phyloP scores from a whole-genome alignment of 2,329 filamentous ascomycete species.

The Trichophyton simii region DNA sequence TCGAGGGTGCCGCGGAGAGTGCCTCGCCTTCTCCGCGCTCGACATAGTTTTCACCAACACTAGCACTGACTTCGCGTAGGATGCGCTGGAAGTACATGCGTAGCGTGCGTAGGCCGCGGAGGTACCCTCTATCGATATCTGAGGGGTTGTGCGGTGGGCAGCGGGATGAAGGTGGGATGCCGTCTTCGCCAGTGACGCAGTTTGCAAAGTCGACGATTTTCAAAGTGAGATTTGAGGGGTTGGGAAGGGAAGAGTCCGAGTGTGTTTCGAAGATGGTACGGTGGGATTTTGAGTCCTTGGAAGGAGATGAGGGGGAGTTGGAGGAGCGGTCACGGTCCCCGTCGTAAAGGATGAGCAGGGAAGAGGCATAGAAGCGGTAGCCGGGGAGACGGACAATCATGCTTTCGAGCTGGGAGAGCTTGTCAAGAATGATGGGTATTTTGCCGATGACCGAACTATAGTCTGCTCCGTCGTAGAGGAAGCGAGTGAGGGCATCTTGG shows the following conservation, averaged over 20 bases:
- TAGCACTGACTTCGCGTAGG: slow-evolving; percentile 55
- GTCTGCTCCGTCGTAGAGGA: slow-evolving; percentile 81
- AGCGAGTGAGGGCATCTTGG: slow-evolving; percentile 72
- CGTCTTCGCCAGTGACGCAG: slow-evolving; percentile 78
- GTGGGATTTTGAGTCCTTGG: slow-evolving; percentile 14
- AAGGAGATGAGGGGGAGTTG: slow-evolving; percentile 11
- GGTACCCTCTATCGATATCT: slow-evolving; percentile 75
- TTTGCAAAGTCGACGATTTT: slow-evolving; percentile 99
- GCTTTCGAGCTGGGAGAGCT: slow-evolving; percentile 67
- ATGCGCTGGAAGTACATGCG: slow-evolving; percentile 78
- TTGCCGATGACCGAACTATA: slow-evolving; percentile 68
- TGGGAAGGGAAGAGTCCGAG: slow-evolving; percentile 18
- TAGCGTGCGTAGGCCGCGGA: slow-evolving; percentile 69
- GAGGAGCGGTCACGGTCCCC: slow-evolving; percentile 40
- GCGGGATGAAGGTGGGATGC: slow-evolving; percentile 41
- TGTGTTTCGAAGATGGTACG: slow-evolving; percentile 10
- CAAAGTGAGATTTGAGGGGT: slow-evolving; percentile 49
- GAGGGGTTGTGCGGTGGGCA: slow-evolving; percentile 74
- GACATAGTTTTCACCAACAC: slow-evolving; percentile 28
- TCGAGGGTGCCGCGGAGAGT: slow-evolving; percentile 25
- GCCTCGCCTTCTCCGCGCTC: slow-evolving; percentile 34
- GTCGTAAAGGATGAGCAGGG: slow-evolving; percentile 90
- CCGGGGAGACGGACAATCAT: slow-evolving; percentile 69
- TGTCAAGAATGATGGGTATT: slow-evolving; percentile 75
- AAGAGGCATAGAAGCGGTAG: slow-evolving; percentile 92